Evolutionary conservation across 352 stramenopile genomes (phyloP).

Genomic region (Globisporangium canariense): DNA sequence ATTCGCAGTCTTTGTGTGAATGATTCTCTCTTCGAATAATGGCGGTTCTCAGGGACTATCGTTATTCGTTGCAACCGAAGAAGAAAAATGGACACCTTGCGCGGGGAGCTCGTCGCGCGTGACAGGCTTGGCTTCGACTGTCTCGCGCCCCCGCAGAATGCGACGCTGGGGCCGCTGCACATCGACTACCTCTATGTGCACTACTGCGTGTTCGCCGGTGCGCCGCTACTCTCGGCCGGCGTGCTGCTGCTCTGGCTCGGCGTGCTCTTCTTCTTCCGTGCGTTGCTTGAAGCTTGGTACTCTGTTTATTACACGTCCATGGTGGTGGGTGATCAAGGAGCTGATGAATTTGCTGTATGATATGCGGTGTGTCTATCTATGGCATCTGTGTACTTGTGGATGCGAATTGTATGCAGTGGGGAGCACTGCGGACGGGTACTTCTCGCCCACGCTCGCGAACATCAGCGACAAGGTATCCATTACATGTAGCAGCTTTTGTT

Average conservation of each 20-base stretch:
- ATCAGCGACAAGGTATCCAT: conserved; percentile 88
- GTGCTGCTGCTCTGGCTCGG: conserved; percentile 67
- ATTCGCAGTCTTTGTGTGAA: too few relatives aligned
- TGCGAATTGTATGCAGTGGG: conserved; percentile 61
- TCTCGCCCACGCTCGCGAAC: conserved; percentile 94
- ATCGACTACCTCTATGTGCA: conserved; percentile 84
- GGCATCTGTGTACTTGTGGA: not conserved
- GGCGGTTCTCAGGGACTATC: too few relatives aligned
- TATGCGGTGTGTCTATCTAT: not conserved
- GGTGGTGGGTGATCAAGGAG: too few relatives aligned
- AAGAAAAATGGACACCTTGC: not conserved
- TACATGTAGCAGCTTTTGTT: too few relatives aligned
- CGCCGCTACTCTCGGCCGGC: conserved; percentile 44
- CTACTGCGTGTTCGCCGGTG: conserved; percentile 54
- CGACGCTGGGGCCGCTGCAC: conserved; percentile 62
- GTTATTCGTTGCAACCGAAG: not conserved
- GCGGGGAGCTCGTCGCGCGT: conserved; percentile 3
- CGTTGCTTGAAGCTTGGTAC: conserved; percentile 11
- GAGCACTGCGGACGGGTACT: conserved; percentile 97
- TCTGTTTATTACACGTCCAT: too few relatives aligned
- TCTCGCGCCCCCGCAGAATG: conserved; percentile 28
- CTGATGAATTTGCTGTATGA: not conserved
- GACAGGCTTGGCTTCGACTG: conserved; percentile 11
- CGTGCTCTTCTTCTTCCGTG: conserved; percentile 82
- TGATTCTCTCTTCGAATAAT: too few relatives aligned